Conservation (phyloP, 345 rosid species). For the Arabidopsis arenosa region DNA sequence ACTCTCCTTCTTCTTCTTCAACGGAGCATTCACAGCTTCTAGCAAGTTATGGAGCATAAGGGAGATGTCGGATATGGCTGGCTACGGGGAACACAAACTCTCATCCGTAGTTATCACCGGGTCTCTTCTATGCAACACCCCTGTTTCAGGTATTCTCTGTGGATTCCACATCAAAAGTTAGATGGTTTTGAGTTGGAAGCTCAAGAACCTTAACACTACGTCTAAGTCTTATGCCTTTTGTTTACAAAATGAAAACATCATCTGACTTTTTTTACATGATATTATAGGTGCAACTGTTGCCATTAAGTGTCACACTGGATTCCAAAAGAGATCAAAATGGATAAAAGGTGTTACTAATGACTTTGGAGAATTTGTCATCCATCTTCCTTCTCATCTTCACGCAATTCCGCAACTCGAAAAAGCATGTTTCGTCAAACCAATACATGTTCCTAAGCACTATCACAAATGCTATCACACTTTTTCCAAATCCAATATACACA, state of each 20-base stretch:
- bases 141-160: conserved; percentile 42
- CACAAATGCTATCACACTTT: conserved; percentile 4
- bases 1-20: conserved; percentile 31
- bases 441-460: conserved; percentile 39
- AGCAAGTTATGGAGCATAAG: conserved; percentile 40
- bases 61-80: conserved; percentile 47
- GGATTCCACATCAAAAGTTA: not conserved
- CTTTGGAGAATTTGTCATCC: conserved; percentile 42
- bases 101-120: conserved; percentile 46
- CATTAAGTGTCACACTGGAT: conserved; percentile 39
- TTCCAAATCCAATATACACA: conserved; percentile 36
- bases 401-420: conserved; percentile 42
- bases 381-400: conserved; percentile 50
- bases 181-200: not conserved
- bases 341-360: conserved; percentile 42
- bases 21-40: conserved; percentile 45
- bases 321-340: conserved; percentile 36
- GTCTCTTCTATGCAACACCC: conserved; percentile 37
- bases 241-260: too few relatives aligned
- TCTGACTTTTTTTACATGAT: conserved; percentile 5
- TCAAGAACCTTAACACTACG: not conserved
- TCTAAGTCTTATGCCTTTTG: not conserved
- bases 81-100: conserved; percentile 48
- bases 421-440: conserved; percentile 41
- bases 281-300: conserved; percentile 40